Evolutionary conservation across 176 grass and related monocot species (phyloP), one percentile per base, ranked within the genome.

Genomic region (Puya raimondii): DNA sequence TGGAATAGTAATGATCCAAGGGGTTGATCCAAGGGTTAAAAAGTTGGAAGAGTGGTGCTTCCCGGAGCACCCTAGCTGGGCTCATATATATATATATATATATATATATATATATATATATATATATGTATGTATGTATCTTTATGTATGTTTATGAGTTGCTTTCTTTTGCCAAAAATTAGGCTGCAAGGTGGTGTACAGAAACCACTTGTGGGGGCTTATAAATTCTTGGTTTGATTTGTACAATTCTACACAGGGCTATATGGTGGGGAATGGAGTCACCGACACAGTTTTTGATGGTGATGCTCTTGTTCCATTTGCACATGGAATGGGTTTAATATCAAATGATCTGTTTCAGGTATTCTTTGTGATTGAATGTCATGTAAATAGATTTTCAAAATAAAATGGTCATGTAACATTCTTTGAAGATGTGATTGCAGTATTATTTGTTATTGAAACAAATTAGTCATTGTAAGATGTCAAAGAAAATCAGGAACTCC

Each of bases 261-360:
- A 97, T 67, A 97, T 97, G 84, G 89, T 97, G 3, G 93, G 93
- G n/a, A 97, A 97, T 74, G 93, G 93, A 67, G 86, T 97, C 6
- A 76, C 85, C 23, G 93, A 97, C 79, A 72, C 64, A 10, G 77
- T 64, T 64, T 97, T 87, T 81, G 89, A 97, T 85, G 93, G 93
- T 17, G 81, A 97, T 81, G 89, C 93, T 79, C 86, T 97, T 76
- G 93, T 97, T n/a, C 93, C 93, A 68, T 97, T 97, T 81, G 86
- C 86, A 12, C 87, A 90, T 65, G 93, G 93, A 81, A 97, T 97
- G 93, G 80, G 68, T 56, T 84, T 97, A 64, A 92, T 97, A 83
- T 92, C 93, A 74, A 81, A 85, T 8, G 66, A 83, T 64, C 76
- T 90, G 47, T 92, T 83, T 66, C 80, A 85, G 89, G 93, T 87